phyloP scores from a whole-genome alignment of 768 basidiomycete species.

The Wakefieldia striispora region DNA sequence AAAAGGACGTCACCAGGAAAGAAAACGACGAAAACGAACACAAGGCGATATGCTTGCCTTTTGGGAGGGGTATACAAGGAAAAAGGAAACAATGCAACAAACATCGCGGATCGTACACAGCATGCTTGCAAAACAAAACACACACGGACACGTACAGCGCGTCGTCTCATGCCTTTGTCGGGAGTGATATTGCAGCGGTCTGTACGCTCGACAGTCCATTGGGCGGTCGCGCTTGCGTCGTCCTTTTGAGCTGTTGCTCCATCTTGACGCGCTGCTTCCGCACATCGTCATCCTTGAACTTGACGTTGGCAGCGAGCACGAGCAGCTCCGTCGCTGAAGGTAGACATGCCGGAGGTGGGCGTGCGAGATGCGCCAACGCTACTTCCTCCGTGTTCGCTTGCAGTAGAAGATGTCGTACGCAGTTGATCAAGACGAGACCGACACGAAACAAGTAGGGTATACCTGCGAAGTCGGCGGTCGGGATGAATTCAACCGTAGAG shows the following conservation, averaged over 20 bases:
- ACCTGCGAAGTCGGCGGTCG: constrained; percentile 41
- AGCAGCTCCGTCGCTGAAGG: constrained; percentile 62
- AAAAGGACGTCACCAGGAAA: neutral
- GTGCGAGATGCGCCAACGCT: constrained; percentile 48
- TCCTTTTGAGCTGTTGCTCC: constrained; percentile 68
- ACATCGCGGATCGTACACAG: constrained; percentile 2
- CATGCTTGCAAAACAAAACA: constrained; percentile 7
- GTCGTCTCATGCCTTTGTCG: constrained; percentile 17
- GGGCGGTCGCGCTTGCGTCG: constrained; percentile 40
- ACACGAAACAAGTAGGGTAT: constrained; percentile 73
- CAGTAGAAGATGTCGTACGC: constrained; percentile 58
- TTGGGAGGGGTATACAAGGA: neutral
- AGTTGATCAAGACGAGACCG: constrained; percentile 61
- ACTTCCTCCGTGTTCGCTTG: constrained; percentile 46
- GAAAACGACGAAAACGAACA: neutral
- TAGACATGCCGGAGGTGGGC: constrained; percentile 50
- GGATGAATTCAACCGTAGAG: neutral
- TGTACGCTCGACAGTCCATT: constrained; percentile 29
- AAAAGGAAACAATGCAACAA: neutral
- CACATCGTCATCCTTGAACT: constrained; percentile 77
- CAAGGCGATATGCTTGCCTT: too few relatives aligned
- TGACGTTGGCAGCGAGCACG: constrained; percentile 57
- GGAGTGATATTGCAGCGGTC: constrained; percentile 27
- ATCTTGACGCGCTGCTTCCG: constrained; percentile 74
- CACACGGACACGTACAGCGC: neutral